Percentiles rank a stretch among this genome's conserved stretches.
phyloP scores from a whole-genome alignment of 1,284 basidiomycete genomes.

The Leucoagaricus sp. region DNA sequence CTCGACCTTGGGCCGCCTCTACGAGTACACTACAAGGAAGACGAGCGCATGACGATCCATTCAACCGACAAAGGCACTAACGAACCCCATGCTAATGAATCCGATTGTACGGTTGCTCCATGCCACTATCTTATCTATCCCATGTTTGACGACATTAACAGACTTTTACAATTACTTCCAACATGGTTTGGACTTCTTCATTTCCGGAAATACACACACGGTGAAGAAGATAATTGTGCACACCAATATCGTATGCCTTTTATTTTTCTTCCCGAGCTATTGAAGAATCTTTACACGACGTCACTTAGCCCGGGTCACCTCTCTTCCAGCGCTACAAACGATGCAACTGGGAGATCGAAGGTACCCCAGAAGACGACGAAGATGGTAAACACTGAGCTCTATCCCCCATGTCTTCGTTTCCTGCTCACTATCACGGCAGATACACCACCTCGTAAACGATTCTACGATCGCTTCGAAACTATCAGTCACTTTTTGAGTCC shows the following conservation, averaged over 20 bases:
- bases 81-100: constrained; percentile 39
- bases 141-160: constrained; percentile 27
- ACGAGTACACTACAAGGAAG: constrained; percentile 83
- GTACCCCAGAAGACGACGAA: constrained; percentile 73
- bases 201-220: constrained; percentile 67
- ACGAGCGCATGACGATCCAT: constrained; percentile 84
- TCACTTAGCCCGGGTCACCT: constrained; percentile 75
- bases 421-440: constrained; percentile 41
- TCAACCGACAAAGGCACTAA: constrained; percentile 46
- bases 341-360: constrained; percentile 85
- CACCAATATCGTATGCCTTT: constrained; percentile 73
- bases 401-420: constrained; percentile 4
- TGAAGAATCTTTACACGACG: background rate
- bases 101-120: constrained; percentile 41
- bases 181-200: constrained; percentile 82
- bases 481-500: constrained; percentile 76
- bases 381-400: constrained; percentile 49
- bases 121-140: background rate
- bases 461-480: constrained; percentile 74
- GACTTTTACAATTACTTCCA: constrained; percentile 95
- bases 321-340: constrained; percentile 88
- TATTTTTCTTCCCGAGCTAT: background rate
- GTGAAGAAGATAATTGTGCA: constrained; percentile 87
- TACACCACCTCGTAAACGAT: constrained; percentile 64
- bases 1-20: constrained; percentile 79